Percentiles rank a stretch among this genome's conserved stretches.
Evolutionary conservation across 2,329 filamentous ascomycete genomes (phyloP).

Genomic region (Dothidotthia symphoricarpi): DNA sequence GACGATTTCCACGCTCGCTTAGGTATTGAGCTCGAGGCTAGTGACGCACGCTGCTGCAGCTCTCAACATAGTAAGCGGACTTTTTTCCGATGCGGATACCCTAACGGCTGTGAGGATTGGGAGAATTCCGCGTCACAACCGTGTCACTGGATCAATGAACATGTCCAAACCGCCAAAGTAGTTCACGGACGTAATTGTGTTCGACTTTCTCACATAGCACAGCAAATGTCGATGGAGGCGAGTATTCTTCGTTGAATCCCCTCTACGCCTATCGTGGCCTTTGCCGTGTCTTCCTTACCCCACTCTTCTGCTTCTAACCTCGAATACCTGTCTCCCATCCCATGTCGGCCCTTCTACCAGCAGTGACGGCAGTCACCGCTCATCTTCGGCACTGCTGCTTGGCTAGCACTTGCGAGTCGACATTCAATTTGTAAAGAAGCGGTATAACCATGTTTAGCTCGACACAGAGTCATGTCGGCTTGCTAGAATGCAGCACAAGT

Average conservation of each 20-base stretch:
- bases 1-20: constrained; percentile 24
- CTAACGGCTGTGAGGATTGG: constrained; percentile 10
- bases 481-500: constrained; percentile 1
- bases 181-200: too few species aligned
- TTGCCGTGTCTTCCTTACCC: constrained; percentile 12
- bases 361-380: constrained; percentile 24
- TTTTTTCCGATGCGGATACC: constrained; percentile 23
- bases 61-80: constrained; percentile 20
- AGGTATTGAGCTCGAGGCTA: constrained; percentile 22
- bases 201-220: not conserved
- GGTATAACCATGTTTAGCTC: too few species aligned
- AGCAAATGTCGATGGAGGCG: not conserved
- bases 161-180: too few species aligned
- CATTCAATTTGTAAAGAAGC: too few species aligned
- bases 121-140: too few species aligned
- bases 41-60: constrained; percentile 29
- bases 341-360: constrained; percentile 23
- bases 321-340: constrained; percentile 14
- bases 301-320: constrained; percentile 14
- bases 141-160: too few species aligned
- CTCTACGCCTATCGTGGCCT: too few species aligned
- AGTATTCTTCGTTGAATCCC: constrained; percentile 7
- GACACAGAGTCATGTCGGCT: too few species aligned
- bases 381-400: constrained; percentile 12
- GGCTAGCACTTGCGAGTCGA: constrained; percentile 10